phyloP scores from a whole-genome alignment of 495 filamentous ascomycete genomes.

The Aspergillus wentii region DNA sequence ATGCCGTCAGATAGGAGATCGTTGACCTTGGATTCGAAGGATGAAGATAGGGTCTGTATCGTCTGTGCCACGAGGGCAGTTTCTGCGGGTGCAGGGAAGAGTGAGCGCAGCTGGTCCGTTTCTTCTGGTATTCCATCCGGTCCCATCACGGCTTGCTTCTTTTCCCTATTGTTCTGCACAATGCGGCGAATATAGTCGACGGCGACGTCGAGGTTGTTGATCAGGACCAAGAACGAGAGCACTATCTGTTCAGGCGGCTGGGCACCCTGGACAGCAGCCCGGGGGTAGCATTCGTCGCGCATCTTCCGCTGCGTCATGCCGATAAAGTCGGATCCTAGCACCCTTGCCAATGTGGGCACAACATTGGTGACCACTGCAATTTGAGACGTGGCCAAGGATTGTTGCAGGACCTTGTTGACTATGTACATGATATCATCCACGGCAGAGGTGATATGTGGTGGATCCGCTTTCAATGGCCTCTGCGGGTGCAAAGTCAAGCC shows the following conservation, averaged over 20 bases:
- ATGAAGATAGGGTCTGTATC: conserved; percentile 62
- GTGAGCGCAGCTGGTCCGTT: conserved; percentile 44
- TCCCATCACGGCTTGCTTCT: conserved; percentile 22
- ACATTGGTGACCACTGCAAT: conserved; percentile 67
- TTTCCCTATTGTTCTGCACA: conserved; percentile 58
- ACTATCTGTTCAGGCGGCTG: conserved; percentile 80
- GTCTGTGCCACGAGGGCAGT: conserved; percentile 59
- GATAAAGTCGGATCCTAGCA: conserved; percentile 91
- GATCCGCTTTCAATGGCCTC: conserved; percentile 61
- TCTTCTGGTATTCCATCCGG: conserved; percentile 15
- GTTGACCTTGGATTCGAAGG: conserved; percentile 68
- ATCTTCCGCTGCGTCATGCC: conserved; percentile 97
- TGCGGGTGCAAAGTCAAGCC: conserved; percentile 70
- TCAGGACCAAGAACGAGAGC: conserved; percentile 80
- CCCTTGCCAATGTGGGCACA: conserved; percentile 71
- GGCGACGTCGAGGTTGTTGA: conserved; percentile 90
- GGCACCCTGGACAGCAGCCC: conserved; percentile 64
- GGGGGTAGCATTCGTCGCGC: conserved; percentile 90
- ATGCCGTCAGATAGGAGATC: conserved; percentile 83
- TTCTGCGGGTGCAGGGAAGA: conserved; percentile 77
- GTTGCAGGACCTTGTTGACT: conserved; percentile 83
- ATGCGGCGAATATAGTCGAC: conserved; percentile 88
- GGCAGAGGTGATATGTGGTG: conserved; percentile 89
- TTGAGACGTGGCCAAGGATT: conserved; percentile 82
- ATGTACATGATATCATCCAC: conserved; percentile 99